These are phyloP conservation scores for Picea sitchensis DNA, from an alignment of 75 land plant species.

Conservation along the genomic window DNA sequence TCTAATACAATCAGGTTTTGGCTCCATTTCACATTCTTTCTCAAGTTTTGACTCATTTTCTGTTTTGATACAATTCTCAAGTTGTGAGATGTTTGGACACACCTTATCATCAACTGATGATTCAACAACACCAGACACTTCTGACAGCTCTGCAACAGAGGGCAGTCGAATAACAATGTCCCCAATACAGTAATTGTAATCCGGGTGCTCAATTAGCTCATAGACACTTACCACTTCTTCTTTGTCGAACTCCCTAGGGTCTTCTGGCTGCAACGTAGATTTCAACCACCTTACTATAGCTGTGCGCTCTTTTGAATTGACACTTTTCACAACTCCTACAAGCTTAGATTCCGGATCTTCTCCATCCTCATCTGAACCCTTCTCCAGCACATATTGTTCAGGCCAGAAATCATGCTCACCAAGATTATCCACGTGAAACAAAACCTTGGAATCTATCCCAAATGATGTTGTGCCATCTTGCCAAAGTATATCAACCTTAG, in stretches of 20 bases:
- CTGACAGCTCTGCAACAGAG: conserved; percentile 20
- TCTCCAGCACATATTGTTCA: conserved; percentile 93
- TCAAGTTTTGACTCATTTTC: conserved; percentile 6
- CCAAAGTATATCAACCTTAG: conserved; percentile 89
- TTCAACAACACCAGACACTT: conserved; percentile 19
- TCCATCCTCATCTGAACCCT: conserved; percentile 63
- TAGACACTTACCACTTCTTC: conserved; percentile 96
- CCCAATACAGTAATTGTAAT: conserved; percentile 91
- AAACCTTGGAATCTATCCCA: conserved; percentile 43
- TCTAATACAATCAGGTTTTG: conserved; percentile 1
- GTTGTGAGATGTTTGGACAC: too few relatives aligned
- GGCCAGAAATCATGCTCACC: conserved; percentile 96
- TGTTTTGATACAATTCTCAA: too few relatives aligned
- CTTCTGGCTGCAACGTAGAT: conserved; percentile 65
- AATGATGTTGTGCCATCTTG: conserved; percentile 74
- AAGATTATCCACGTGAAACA: conserved; percentile 80
- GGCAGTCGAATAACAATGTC: conserved; percentile 90
- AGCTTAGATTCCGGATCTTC: conserved; percentile 50
- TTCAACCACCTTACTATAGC: conserved; percentile 87
- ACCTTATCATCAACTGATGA: not conserved
- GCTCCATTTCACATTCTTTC: conserved; percentile 2
- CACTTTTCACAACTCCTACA: conserved; percentile 82
- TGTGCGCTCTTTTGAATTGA: conserved; percentile 91
- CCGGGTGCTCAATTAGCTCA: conserved; percentile 92
- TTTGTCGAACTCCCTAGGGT: conserved; percentile 58